Evolutionary conservation across 306 rosid species (phyloP), one percentile per base, ranked within the genome.

Genomic region (Coriaria nepalensis): DNA sequence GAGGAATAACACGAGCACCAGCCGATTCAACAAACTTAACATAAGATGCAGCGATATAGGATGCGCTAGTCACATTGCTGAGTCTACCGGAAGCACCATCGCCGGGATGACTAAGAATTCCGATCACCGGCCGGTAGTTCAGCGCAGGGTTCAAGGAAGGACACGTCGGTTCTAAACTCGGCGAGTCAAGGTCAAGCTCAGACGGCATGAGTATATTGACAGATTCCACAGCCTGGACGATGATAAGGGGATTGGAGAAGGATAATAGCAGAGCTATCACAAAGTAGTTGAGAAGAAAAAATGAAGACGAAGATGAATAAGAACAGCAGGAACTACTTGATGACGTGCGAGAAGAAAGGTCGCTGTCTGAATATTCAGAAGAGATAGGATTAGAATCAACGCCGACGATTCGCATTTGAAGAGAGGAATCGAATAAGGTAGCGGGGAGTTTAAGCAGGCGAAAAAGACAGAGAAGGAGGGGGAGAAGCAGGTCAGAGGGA

Each of bases 1-100:
- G 83, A 14, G 96, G 94, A 64, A 87, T 65, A 35, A 82, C 96
- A 13, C 96, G 65, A 43, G 96, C 96, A 8, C 96, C 94, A 8
- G 87, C 92, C 6, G 92, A 74, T 47, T 87, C 94, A 15, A 62
- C 84, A 45, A 87, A 82, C 53, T 82, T 87, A 13, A 87, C 96
- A 45, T 87, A 87, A 4, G 96, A 87, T 8, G 96, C 96, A 7
- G 87, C 87, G 49, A 87, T 82, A 47, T 75, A 68, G 10, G 94
- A 82, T 14, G 67, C 76, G 8, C 36, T 54, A 9, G 94, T 56
- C 45, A 73, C 87, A 56, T 80, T 87, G 47, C 56, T 73, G 52
- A 79, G 73, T 9, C 87, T 68, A 1, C 87, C 94, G 8, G 94
- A 73, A 36, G 83, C 81, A 1, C 96, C 80, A 41, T 87, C 94